Percentiles rank a stretch among this genome's conserved stretches.
These are phyloP conservation scores for Colletotrichum falcatum DNA, from an alignment of 2,329 filamentous ascomycete genomes.

Conservation along the genomic window DNA sequence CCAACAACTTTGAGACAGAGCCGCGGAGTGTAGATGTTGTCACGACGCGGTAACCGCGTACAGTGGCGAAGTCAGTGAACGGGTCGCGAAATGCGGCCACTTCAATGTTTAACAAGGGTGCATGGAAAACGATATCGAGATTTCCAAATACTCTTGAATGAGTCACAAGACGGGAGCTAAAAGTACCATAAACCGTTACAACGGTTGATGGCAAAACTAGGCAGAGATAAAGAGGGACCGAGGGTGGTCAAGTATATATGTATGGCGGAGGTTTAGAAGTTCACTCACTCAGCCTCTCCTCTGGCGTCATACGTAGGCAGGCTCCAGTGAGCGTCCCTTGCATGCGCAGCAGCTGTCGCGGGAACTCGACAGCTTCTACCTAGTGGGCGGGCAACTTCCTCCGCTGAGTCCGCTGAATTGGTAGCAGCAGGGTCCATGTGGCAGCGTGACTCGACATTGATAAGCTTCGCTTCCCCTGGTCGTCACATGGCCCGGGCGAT, in stretches of 20 bases:
- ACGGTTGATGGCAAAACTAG: slow-evolving; percentile 31
- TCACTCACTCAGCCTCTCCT: slow-evolving; percentile 4
- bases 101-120: slow-evolving; percentile 1
- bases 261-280: slow-evolving; percentile 27
- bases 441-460: slow-evolving; percentile 38
- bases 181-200: slow-evolving; percentile 9
- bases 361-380: slow-evolving; percentile 23
- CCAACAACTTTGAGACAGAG: slow-evolving; percentile 1
- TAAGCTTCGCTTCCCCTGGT: slow-evolving; percentile 35
- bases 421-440: slow-evolving; percentile 39
- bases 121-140: slow-evolving; percentile 2
- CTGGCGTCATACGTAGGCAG: slow-evolving; percentile 42
- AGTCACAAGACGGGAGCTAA: slow-evolving; percentile 33
- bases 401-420: slow-evolving; percentile 34
- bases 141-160: slow-evolving; percentile 22
- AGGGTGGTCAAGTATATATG: not conserved
- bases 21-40: slow-evolving; percentile 6
- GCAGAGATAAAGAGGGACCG: slow-evolving; percentile 31
- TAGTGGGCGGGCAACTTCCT: slow-evolving; percentile 30
- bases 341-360: slow-evolving; percentile 33
- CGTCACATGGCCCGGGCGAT: slow-evolving; percentile 38
- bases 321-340: slow-evolving; percentile 35
- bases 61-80: slow-evolving; percentile 28
- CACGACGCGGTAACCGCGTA: slow-evolving; percentile 27
- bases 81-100: slow-evolving; percentile 14